These are phyloP conservation scores for Rhizopus sp. DNA, from an alignment of 371 early-diverging fungal genomes.

Conservation along the genomic window DNA sequence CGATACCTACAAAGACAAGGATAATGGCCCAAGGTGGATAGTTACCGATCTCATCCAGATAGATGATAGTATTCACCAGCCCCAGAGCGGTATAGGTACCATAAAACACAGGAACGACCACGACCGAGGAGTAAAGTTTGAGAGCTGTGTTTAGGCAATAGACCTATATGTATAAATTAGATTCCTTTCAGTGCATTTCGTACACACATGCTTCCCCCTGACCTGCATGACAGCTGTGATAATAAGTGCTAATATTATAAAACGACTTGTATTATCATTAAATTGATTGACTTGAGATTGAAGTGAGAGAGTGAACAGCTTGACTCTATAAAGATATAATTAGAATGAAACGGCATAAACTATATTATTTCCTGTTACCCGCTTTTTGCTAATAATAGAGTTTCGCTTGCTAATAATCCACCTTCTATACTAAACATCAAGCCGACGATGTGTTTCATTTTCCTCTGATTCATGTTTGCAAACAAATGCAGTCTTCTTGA, in stretches of 20 bases:
- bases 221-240: slow-evolving; percentile 68
- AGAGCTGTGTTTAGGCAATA: slow-evolving; percentile 71
- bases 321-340: slow-evolving; percentile 42
- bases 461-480: slow-evolving; percentile 39
- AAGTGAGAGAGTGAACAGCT: slow-evolving; percentile 58
- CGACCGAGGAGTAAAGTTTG: slow-evolving; percentile 64
- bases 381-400: slow-evolving; percentile 66
- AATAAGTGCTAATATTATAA: slow-evolving; percentile 57
- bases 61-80: slow-evolving; percentile 67
- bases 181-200: neutral
- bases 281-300: slow-evolving; percentile 62
- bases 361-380: slow-evolving; percentile 41
- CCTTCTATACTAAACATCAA: slow-evolving; percentile 66
- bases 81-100: slow-evolving; percentile 69
- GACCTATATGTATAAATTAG: slow-evolving; percentile 36
- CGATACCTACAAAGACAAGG: slow-evolving; percentile 60
- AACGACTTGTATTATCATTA: slow-evolving; percentile 59
- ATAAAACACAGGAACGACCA: slow-evolving; percentile 73
- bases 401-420: slow-evolving; percentile 67
- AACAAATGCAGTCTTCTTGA: slow-evolving; percentile 43
- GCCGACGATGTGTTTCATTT: slow-evolving; percentile 57
- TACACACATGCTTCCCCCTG: neutral
- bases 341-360: neutral
- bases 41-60: slow-evolving; percentile 56
- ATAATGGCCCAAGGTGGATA: slow-evolving; percentile 65